phyloP scores from a whole-genome alignment of 352 stramenopile species.

The Achlya hypogyna region DNA sequence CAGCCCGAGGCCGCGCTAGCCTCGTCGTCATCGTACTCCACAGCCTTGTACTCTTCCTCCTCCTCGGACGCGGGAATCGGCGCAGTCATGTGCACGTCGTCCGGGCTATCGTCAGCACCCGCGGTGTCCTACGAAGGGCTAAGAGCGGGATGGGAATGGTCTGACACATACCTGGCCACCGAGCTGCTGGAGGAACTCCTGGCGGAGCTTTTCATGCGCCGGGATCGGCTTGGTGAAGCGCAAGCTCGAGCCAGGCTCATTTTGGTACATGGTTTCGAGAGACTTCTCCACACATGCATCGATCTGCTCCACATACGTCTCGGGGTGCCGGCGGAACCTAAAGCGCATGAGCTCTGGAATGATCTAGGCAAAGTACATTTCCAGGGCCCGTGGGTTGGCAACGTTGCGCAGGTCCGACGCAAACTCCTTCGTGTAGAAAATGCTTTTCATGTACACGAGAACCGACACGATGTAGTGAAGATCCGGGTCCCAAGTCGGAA shows the following conservation, averaged over 20 bases:
- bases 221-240: constrained; percentile 79
- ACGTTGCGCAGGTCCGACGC: constrained; percentile 29
- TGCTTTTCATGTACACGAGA: constrained; percentile 95
- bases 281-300: constrained; percentile 88
- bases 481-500: constrained; percentile 89
- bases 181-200: constrained; percentile 35
- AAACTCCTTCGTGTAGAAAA: constrained; percentile 97
- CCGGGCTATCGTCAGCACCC: neutral
- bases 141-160: neutral
- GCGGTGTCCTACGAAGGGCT: neutral
- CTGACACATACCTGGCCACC: neutral
- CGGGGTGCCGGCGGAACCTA: constrained; percentile 72
- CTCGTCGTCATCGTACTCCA: neutral
- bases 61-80: neutral
- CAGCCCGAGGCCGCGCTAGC: neutral
- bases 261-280: constrained; percentile 90
- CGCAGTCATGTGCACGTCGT: neutral
- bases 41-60: neutral
- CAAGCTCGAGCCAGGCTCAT: constrained; percentile 85
- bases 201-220: constrained; percentile 64
- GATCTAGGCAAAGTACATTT: constrained; percentile 40
- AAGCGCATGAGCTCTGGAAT: neutral
- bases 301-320: constrained; percentile 85
- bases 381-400: constrained; percentile 80
- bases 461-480: constrained; percentile 94